Evolutionary conservation across 1,139 yeast genomes (phyloP), one percentile per base, ranked within the genome.

Genomic region (Debaryomyces subglobosus): DNA sequence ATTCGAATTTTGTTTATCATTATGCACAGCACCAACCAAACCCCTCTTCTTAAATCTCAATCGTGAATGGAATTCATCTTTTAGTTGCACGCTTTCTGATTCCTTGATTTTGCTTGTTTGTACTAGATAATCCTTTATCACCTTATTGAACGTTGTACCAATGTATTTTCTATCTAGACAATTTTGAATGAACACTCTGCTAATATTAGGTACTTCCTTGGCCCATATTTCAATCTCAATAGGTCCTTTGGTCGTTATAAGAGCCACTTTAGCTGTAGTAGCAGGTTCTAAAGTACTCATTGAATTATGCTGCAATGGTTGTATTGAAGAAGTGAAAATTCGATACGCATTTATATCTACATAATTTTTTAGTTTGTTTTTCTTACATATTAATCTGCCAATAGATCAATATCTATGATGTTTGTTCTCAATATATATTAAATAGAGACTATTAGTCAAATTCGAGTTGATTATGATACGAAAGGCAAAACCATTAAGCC

Each of bases 221-320:
- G 92, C 89, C 86, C 89, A 89, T 9, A 88, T 61, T 45, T 83
- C 90, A 1, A 88, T 62, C 38, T 76, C 81, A 0, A 89, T 65
- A 1, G 69, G 64, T 0, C 96, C 96, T 49, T 82, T 84, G 10
- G 81, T 68, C 1, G 95, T 86, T 10, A 63, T 54, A 3, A 88
- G 55, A 12, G 72, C 61, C 18, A 85, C 85, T 53, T 78, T 78
- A 1, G 89, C 91, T 3, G 84, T 75, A 0, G 91, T 80, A 27
- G 74, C 69, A 2, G 89, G 89, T 57, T 84, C 89, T 49, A 63
- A 84, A 82, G 74, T 84, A 87, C 36, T 89, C 96, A 35, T 77
- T 27, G 12, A 20, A 8, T 12, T 20, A 21, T 35, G 38, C 38
- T 35, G 38, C 38, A 35, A 35, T 35, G 38, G 4, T 15, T 32